Percentiles rank a stretch among this genome's conserved stretches.
These are phyloP conservation scores for Myxozyma melibiosi DNA, from an alignment of 805 yeast genomes.

Conservation along the genomic window DNA sequence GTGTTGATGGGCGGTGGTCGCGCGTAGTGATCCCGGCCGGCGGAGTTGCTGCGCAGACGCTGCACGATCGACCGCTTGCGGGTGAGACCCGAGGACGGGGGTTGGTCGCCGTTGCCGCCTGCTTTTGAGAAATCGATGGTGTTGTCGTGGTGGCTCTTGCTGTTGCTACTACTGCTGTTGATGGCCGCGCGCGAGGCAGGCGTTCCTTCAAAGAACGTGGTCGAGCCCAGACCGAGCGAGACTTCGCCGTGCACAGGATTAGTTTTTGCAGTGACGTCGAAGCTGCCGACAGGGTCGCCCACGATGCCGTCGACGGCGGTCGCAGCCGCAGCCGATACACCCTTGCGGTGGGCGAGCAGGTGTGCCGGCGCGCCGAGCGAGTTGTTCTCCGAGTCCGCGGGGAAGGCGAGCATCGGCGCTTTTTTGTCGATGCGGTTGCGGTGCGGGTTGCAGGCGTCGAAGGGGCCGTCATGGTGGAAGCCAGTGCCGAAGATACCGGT, in stretches of 20 bases:
- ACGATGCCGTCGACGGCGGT: conserved; percentile 38
- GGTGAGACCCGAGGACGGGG: conserved; percentile 57
- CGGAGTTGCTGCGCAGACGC: conserved; percentile 49
- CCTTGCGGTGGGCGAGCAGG: conserved; percentile 10
- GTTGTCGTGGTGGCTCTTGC: conserved; percentile 6
- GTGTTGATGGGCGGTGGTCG: conserved; percentile 11
- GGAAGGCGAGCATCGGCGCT: conserved; percentile 95
- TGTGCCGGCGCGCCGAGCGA: conserved; percentile 60
- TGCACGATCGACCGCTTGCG: conserved; percentile 85
- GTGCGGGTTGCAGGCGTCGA: conserved; percentile 97
- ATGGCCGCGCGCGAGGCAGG: conserved; percentile 63
- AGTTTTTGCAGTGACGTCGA: conserved; percentile 71
- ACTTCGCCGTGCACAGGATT: conserved; percentile 81
- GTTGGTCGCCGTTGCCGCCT: conserved; percentile 24
- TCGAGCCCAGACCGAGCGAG: conserved; percentile 85
- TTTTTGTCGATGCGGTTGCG: conserved; percentile 72
- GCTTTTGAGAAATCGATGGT: conserved; percentile 18
- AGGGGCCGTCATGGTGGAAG: conserved; percentile 98
- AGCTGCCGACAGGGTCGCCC: conserved; percentile 34
- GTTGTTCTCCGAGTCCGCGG: conserved; percentile 91
- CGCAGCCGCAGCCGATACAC: conserved; percentile 4
- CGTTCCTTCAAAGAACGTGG: conserved; percentile 94
- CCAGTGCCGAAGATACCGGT: conserved; percentile 92
- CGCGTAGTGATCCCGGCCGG: background rate
- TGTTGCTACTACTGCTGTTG: conserved; percentile 24